Evolutionary conservation across 2,329 filamentous ascomycete species (phyloP).

Genomic region (Nemania sp.): DNA sequence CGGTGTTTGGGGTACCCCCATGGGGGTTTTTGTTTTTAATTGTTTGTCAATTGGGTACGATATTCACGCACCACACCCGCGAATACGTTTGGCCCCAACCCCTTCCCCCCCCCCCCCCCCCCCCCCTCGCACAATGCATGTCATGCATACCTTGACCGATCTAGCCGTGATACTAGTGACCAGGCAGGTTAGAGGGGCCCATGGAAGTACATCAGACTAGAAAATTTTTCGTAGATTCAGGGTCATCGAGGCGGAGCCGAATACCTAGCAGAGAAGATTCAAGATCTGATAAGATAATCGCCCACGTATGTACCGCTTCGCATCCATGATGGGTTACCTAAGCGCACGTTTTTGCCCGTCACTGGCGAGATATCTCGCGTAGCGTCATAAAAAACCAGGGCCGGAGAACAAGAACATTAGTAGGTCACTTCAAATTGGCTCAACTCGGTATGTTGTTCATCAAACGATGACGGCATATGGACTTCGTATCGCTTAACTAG

Average conservation of each 20-base stretch:
- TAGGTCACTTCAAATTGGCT: not conserved
- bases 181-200: not conserved
- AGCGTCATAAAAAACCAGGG: not conserved
- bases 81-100: no score
- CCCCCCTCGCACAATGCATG: not conserved
- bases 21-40: no score
- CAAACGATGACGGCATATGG: not conserved
- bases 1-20: no score
- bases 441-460: not conserved
- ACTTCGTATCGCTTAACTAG: no score
- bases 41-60: no score
- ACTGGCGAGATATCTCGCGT: not conserved
- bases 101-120: no score
- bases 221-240: slow-evolving; percentile 1
- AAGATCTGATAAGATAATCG: slow-evolving; percentile 33
- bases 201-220: not conserved
- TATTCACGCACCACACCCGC: no score
- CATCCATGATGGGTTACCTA: no score
- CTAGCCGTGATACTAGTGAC: not conserved
- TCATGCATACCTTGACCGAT: not conserved
- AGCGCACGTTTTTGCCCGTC: no score
- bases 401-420: no score
- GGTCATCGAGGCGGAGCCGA: not conserved
- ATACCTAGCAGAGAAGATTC: not conserved
- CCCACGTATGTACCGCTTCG: not conserved